Base-by-base conservation (phyloP, 169 alveolate genomes). In the Plasmodium inui region DNA sequence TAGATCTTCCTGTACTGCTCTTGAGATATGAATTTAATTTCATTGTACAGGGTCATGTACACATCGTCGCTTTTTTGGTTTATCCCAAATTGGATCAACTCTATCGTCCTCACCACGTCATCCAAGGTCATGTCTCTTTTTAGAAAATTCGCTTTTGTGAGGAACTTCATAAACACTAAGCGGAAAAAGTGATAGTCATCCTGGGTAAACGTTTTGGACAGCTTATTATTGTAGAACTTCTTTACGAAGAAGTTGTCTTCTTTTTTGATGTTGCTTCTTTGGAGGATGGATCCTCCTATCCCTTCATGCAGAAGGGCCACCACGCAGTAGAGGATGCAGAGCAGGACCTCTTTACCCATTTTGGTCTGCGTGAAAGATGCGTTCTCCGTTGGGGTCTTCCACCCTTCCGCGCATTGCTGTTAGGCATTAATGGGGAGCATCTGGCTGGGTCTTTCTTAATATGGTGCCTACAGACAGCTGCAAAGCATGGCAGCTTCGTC, bases 101-200 rank as follows among this genome's bases (percentile, higher is more conserved):
- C 94, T 34, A 89, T 26, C 5, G 44, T 79, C 44, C 61, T 81
- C 4, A 79, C 83, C n/a, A 80, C 55, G 4, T 61, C 81, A 39
- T 44, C 91, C 71, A 89, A 22, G n/a, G 53, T 30, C 32, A 61
- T 34, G 73, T 79, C 14, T 70, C 82, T 89, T 57, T 61, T 89
- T 78, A 89, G 72, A 44, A 79, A 78, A 17, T 67, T 17, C 9
- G 76, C 2, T 50, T 79, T 39, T 17, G 34, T 70, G 8, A 89
- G 90, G 41, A 89, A 22, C 28, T 89, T 89, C 73, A 89, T 17
- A 89, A 89, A 89, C 26, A 89, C 78, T 41, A 89, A 80, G 70
- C 94, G 94, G n/a, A 89, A 89, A 80, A 89, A 89, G 50, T 89
- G 91, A 80, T 80, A 89, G 39, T 89, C 94, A 12, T 80, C 81